Base-by-base conservation (phyloP, 2,329 filamentous ascomycete genomes). In the Phialemonium atrogriseum region DNA sequence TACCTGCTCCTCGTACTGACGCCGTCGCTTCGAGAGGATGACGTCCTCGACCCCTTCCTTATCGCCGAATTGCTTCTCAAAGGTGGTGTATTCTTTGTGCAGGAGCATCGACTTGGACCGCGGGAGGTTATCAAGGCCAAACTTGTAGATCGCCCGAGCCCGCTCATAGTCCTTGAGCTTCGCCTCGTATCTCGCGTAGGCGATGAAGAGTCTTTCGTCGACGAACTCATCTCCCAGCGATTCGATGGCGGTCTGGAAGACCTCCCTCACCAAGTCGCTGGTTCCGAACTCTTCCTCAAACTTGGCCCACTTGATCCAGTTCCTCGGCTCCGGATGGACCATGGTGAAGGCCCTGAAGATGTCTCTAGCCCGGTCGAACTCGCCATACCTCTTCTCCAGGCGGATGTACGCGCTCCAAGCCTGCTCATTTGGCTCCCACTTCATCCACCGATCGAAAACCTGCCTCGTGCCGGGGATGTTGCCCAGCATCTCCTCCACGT, bases 231-330 rank as follows among this genome's bases (percentile, higher is more conserved):
- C 89, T 3, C 89, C 88, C 19, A 98, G 61, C 0, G 84, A 80
- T 54, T 96, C 89, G 19, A 96, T 80, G 2, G 89, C 88, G 34
- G 74, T 71, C 4, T 88, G 86, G 52, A 87, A 96, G 0, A 96
- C 89, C 40, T 96, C 87, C 14, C 91, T 74, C 6, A 98, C 91
- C 43, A 89, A 58, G 48, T 95, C 89, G 50, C 81, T 89, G 2
- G 87, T 94, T 7, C 91, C 91, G 45, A 80, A 85, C 52, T 98
- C 91, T 55, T 96, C 89, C 57, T 98, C 91, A 45, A 96, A 98
- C 40, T 84, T 84, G 38, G 89, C 82, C 91, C 91, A 98, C 55
- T 95, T 95, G 60, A 98, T 93, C 88, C 89, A 98, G 51, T 95
- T 96, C 48, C 84, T 77, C 14, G 91, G 84, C 50, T 96, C 89